A percentile compares a stretch with the other conserved stretches of the same genome.
phyloP scores from a whole-genome alignment of 805 yeast genomes.

The Komagataella populi region DNA sequence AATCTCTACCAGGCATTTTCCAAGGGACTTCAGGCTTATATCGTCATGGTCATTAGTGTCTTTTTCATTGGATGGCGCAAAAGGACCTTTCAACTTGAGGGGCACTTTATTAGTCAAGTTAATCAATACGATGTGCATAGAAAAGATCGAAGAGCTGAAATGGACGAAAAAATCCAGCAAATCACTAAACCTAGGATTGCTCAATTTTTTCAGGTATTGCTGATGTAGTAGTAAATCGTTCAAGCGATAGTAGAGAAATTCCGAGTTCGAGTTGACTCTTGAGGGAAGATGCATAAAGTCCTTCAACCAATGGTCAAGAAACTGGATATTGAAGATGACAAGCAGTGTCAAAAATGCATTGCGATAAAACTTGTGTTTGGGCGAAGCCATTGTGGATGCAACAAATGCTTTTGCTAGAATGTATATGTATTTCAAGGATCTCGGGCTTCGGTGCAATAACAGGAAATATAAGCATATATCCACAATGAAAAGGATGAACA shows the following conservation, averaged over 20 bases:
- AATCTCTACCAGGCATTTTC: not conserved
- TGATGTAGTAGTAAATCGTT: not conserved
- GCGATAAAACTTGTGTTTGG: conserved; percentile 11
- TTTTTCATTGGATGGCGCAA: not conserved
- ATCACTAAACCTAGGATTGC: not conserved
- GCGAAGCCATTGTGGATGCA: conserved; percentile 19
- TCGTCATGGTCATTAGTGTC: not conserved
- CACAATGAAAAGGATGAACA: not conserved
- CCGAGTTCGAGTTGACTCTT: not conserved
- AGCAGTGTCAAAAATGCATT: conserved; percentile 14
- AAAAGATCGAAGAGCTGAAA: conserved; percentile 14
- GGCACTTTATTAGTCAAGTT: conserved; percentile 11
- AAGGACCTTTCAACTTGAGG: not conserved
- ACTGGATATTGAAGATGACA: conserved; percentile 6
- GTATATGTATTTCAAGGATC: conserved; percentile 11
- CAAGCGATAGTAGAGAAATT: not conserved
- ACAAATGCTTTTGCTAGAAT: conserved; percentile 18
- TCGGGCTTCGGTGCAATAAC: conserved; percentile 1
- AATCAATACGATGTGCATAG: conserved; percentile 16
- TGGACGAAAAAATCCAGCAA: conserved; percentile 13
- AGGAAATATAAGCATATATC: not conserved
- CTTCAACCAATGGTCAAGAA: not conserved
- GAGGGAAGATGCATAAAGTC: not conserved
- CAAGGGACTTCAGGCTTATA: not conserved
- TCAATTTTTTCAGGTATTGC: not conserved